Evolutionary conservation across 768 basidiomycete species (phyloP), one percentile per base, ranked within the genome.

Genomic region (Tricholoma sp.): DNA sequence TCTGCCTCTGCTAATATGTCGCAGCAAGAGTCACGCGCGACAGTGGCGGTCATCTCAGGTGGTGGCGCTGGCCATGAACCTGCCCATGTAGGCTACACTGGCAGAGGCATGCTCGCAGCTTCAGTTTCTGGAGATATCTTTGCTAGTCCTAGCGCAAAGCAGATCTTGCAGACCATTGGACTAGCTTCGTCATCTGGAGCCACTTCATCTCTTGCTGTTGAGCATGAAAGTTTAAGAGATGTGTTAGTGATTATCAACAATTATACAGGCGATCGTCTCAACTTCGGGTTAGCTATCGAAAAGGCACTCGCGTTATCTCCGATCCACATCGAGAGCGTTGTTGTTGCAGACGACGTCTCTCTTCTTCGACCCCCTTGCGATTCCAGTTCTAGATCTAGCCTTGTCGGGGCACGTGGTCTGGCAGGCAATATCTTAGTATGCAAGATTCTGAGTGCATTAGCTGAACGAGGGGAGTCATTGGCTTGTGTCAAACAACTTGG

Each of bases 91-190:
- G 78, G 75, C 0, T 83, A 83, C 59, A 81, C 81, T 4, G 84
- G 83, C 5, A 61, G 66, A n/a, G 82, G 83, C 15, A 79, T 84
- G 71, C 75, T 85, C 24, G 62, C 73, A 9, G 82, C 81, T 1
- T 77, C 77, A 4, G 80, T 84, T 6, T 79, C 77, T n/a, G 84
- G 83, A 2, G 82, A 85, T 50, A 78, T 83, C 17, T 85, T 85
- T 61, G 82, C 84, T 9, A 81, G 78, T 47, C 85, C 83, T 0
- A 83, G 80, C 59, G 80, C 82, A n/a, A 76, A 76, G 49, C 82
- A 84, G 64, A 78, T 85, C 47, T 56, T 77, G n/a, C 69, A 70
- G 10, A 76, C 77, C 3, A 74, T 85, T 55, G 67, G 76, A 44
- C 68, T 81, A 37, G 81, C 80, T 24, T 72, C 77, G 0, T 70